phyloP scores from a whole-genome alignment of 2,329 filamentous ascomycete genomes.

The Tolypocladium sp. region DNA sequence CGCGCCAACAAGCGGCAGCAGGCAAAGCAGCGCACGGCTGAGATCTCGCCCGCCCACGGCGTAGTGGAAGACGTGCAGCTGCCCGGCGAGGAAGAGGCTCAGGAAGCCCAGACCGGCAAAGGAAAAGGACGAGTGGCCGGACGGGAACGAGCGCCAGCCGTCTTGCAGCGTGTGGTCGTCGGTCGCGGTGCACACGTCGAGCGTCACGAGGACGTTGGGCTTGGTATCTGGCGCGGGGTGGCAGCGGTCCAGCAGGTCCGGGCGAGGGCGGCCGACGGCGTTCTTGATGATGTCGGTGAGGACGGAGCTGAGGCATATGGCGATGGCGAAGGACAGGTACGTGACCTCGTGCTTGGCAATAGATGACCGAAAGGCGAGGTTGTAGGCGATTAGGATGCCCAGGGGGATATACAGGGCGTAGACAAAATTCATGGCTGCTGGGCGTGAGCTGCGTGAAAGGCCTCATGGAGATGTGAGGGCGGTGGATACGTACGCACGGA shows the following conservation, averaged over 20 bases:
- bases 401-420: slow-evolving; percentile 71
- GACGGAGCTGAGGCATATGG: slow-evolving; percentile 67
- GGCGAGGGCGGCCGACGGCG: slow-evolving; percentile 64
- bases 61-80: slow-evolving; percentile 48
- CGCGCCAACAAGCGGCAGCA: slow-evolving; percentile 52
- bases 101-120: slow-evolving; percentile 74
- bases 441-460: neutral
- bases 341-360: slow-evolving; percentile 79
- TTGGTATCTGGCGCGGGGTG: slow-evolving; percentile 50
- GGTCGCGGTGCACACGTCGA: slow-evolving; percentile 64
- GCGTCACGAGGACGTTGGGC: slow-evolving; percentile 45
- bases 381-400: slow-evolving; percentile 55
- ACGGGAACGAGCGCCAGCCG: slow-evolving; percentile 77
- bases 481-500: slow-evolving; percentile 51
- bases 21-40: slow-evolving; percentile 45
- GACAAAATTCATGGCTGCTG: slow-evolving; percentile 60
- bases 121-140: slow-evolving; percentile 69
- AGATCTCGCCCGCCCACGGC: slow-evolving; percentile 39
- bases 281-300: slow-evolving; percentile 91
- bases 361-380: slow-evolving; percentile 50
- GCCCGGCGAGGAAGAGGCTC: slow-evolving; percentile 59
- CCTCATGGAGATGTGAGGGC: neutral
- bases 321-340: slow-evolving; percentile 70
- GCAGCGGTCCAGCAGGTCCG: slow-evolving; percentile 64
- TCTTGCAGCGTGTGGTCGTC: slow-evolving; percentile 64